phyloP scores from a whole-genome alignment of 192 early-diverging fungal genomes.

The Linnemannia schmuckeri region DNA sequence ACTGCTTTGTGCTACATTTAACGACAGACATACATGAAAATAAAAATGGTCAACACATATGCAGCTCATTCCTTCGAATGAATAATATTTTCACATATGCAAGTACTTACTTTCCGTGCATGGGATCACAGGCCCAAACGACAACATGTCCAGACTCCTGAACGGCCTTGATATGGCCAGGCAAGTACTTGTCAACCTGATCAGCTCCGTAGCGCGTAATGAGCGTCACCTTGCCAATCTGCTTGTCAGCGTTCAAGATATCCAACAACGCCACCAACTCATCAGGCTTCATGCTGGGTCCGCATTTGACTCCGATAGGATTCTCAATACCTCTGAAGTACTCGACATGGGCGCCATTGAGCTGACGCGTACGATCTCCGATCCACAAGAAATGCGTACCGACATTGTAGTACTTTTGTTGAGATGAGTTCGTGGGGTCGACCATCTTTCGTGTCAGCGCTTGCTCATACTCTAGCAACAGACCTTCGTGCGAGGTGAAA shows the following conservation, averaged over 20 bases:
- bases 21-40: background rate
- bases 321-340: constrained; percentile 96
- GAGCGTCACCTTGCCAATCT: constrained; percentile 91
- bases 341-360: constrained; percentile 94
- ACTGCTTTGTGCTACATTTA: constrained; percentile 74
- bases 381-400: constrained; percentile 98
- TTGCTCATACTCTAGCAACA: constrained; percentile 92
- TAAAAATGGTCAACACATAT: background rate
- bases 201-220: constrained; percentile 93
- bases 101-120: constrained; percentile 89
- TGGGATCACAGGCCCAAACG: constrained; percentile 96
- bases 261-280: constrained; percentile 86
- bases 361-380: constrained; percentile 94
- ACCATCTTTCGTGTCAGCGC: constrained; percentile 76
- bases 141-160: constrained; percentile 84
- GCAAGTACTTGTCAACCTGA: constrained; percentile 85
- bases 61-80: background rate
- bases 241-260: constrained; percentile 86
- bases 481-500: constrained; percentile 95
- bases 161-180: constrained; percentile 90
- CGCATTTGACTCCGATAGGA: constrained; percentile 96
- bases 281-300: constrained; percentile 87
- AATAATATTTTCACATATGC: background rate
- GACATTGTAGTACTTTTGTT: constrained; percentile 86
- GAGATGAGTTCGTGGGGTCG: constrained; percentile 55